These are phyloP conservation scores for Hypoxylon sp. DNA, from an alignment of 2,329 filamentous ascomycete genomes.

Conservation along the genomic window DNA sequence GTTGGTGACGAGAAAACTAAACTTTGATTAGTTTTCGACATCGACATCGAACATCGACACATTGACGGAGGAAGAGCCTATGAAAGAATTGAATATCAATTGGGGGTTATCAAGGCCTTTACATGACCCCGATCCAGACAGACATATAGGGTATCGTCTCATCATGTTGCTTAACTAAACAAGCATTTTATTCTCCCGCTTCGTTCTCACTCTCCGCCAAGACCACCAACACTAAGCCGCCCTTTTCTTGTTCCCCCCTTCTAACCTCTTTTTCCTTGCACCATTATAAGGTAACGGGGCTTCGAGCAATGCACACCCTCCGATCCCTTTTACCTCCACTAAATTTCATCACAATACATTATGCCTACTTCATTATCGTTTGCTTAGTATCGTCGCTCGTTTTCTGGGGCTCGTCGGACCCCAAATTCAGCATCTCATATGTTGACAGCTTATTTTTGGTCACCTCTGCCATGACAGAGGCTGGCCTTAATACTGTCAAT, in stretches of 20 bases:
- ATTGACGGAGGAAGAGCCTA: neutral
- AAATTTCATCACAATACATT: slow-evolving; percentile 76
- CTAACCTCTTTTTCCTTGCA: neutral
- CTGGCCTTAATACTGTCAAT: slow-evolving; percentile 73
- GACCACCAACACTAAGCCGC: slow-evolving; percentile 2
- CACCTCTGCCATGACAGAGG: slow-evolving; percentile 76
- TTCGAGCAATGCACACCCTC: slow-evolving; percentile 44
- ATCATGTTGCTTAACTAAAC: slow-evolving; percentile 29
- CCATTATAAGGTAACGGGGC: slow-evolving; percentile 19
- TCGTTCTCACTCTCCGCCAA: slow-evolving; percentile 1
- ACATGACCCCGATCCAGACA: neutral
- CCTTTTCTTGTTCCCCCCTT: neutral
- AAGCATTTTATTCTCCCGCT: neutral
- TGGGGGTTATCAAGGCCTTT: neutral
- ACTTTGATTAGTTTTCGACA: neutral
- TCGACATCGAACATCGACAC: neutral
- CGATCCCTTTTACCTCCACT: slow-evolving; percentile 59
- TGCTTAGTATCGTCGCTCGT: slow-evolving; percentile 70
- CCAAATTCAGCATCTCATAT: slow-evolving; percentile 68
- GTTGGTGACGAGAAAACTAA: slow-evolving; percentile 15
- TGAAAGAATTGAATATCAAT: neutral
- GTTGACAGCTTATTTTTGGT: slow-evolving; percentile 75
- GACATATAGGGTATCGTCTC: slow-evolving; percentile 4
- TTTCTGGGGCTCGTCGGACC: slow-evolving; percentile 71
- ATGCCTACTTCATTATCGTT: slow-evolving; percentile 73